These are phyloP conservation scores for Wickerhamiella sorbophila DNA, from an alignment of 805 yeast species.

Conservation along the genomic window DNA sequence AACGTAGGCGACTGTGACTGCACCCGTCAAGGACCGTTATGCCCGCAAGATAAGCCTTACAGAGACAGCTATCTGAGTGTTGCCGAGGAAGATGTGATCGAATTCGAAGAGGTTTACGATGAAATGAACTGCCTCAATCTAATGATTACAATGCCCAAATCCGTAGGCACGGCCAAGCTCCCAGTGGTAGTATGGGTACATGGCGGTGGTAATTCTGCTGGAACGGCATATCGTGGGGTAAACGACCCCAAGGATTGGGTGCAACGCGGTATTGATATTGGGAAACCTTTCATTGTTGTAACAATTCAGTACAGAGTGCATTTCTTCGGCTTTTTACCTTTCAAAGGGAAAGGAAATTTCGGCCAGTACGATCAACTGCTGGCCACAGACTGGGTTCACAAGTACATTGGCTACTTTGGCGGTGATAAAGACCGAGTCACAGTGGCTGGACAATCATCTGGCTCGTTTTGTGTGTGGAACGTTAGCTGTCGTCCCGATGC, in stretches of 20 bases:
- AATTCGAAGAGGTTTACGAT: conserved; percentile 15
- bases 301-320: conserved; percentile 28
- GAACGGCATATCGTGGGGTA: conserved; percentile 21
- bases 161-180: conserved; percentile 4
- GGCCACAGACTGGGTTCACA: conserved; percentile 34
- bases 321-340: conserved; percentile 29
- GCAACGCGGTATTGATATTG: conserved; percentile 11
- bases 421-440: conserved; percentile 33
- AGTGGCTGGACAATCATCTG: conserved; percentile 36
- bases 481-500: conserved; percentile 12
- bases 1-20: conserved; percentile 7
- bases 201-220: conserved; percentile 28
- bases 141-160: conserved; percentile 15
- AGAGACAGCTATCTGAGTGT: conserved; percentile 13
- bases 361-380: conserved; percentile 36
- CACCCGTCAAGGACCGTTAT: conserved; percentile 14
- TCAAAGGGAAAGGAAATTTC: conserved; percentile 26
- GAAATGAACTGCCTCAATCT: conserved; percentile 24
- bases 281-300: conserved; percentile 25
- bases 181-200: conserved; percentile 30
- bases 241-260: conserved; percentile 21
- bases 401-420: conserved; percentile 32
- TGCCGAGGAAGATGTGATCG: conserved; percentile 8
- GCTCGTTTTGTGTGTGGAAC: conserved; percentile 29
- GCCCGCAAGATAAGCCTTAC: conserved; percentile 13